Evolutionary conservation across 768 basidiomycete species (phyloP), one percentile per base, ranked within the genome.

Genomic region (Leccinellum albellum): DNA sequence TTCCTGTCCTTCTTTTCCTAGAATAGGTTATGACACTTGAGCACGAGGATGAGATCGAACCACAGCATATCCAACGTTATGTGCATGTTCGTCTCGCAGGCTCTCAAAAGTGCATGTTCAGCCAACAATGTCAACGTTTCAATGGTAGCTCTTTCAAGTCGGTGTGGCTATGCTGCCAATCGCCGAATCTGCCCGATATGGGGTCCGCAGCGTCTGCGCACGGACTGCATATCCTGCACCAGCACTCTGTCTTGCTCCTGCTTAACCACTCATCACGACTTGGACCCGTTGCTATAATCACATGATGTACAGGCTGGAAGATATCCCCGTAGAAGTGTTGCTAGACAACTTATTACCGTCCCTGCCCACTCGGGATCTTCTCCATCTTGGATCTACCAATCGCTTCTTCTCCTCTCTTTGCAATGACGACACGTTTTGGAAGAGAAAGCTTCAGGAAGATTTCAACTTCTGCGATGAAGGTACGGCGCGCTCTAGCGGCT

Each of bases 341-440:
- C 71, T 91, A 23, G 91, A 94, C 69, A 81, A 88, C 60, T 58
- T 95, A 4, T 73, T 91, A 6, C 85, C 86, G 21, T 64, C 70
- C 9, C 73, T 92, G 28, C 71, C 79, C 10, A 68, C 84, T 28
- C 61, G 66, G 13, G 86, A 87, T 67, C 73, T 94, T 21, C 71
- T 85, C 3, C 73, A 73, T 44, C 77, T 96, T 8, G 78, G 79
- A 4, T 72, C 71, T n/a, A 87, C 88, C 1, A 86, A 79, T 72
- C 85, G 79, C 61, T 79, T 80, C 68, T 89, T 92, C 65, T 78
- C 82, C 47, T 60, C 70, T 13, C 63, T 88, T 24, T 82, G 81
- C 65, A 75, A 79, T 13, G 91, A 94, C 66, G 88, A 91, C 56
- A 85, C 84, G 0, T 79, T 93, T 57, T 95, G 93, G 93, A 86